Evolutionary conservation across 306 rosid species (phyloP), one percentile per base, ranked within the genome.

Genomic region (Cucumis cinereus): DNA sequence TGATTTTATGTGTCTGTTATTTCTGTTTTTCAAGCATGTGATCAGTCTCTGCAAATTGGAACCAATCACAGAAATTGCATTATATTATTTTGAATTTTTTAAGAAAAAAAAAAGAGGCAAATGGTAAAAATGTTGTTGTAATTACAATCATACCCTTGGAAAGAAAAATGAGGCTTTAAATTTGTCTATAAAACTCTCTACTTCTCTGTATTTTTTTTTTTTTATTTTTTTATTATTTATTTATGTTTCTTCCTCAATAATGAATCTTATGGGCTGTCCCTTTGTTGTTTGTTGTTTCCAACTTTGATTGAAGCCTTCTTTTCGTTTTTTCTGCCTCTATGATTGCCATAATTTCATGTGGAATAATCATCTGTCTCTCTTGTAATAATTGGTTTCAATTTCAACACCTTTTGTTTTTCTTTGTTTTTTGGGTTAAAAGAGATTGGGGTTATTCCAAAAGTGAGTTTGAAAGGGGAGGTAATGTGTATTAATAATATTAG

Each of bases 1-100:
- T 22, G 73, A 67, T 67, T 64, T 61, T 67, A 30, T 81, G 59
- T 85, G 80, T 77, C 66, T 80, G 1, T 77, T 62, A n/a, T 76
- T 74, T 77, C 75, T 63, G 79, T 78, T 81, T 82, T 63, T 16
- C 50, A 30, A 62, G 33, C 86, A 77, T 84, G 90, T 83, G 88
- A 79, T 57, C 76, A 75, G 28, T 78, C 24, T 30, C 76, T 82
- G 87, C 84, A 79, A 70, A 82, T 79, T 77, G 12, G 59, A 72
- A 74, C 57, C 57, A 77, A 72, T 72, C 64, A 72, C 3, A 20
- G 24, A 40, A 67, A 67, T 41, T 12, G 53, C 11, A 67, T 41
- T 43, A 67, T 67, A 50, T 28, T 10, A 24, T 47, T 49, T 71
- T 71, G 15, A n/a, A n/a, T n/a, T n/a, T n/a, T n/a, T n/a, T n/a